phyloP scores from a whole-genome alignment of 345 rosid species.

The Bretschneidera sinensis region DNA sequence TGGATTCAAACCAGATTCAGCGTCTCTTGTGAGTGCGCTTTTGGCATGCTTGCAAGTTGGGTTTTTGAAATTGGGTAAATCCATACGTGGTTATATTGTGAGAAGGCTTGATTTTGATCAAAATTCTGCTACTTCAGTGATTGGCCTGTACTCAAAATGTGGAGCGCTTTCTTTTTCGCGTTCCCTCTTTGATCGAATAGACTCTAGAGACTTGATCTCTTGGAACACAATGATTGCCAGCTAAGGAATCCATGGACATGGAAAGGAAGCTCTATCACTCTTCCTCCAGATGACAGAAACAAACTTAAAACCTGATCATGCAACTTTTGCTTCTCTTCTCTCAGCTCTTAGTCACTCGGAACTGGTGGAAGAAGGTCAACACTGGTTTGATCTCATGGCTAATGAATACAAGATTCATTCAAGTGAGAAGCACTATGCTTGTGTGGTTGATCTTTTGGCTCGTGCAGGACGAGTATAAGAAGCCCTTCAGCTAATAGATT shows the following conservation, averaged over 20 bases:
- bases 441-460: constrained; percentile 71
- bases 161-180: constrained; percentile 45
- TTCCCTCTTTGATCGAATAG: constrained; percentile 41
- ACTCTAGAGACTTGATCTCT: constrained; percentile 45
- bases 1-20: constrained; percentile 48
- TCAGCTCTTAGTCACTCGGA: constrained; percentile 76
- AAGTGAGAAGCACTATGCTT: constrained; percentile 55
- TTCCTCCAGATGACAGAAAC: constrained; percentile 48
- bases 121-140: constrained; percentile 46
- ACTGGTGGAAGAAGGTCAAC: constrained; percentile 51
- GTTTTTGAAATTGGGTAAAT: constrained; percentile 49
- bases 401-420: constrained; percentile 43
- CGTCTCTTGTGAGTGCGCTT: constrained; percentile 51
- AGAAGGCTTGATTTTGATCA: constrained; percentile 42
- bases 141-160: constrained; percentile 75
- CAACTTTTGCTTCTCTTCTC: constrained; percentile 66
- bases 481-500: constrained; percentile 47
- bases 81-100: constrained; percentile 45
- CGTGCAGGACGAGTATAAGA: constrained; percentile 66
- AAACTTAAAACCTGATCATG: constrained; percentile 46
- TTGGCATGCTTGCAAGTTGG: constrained; percentile 56
- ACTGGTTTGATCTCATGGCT: constrained; percentile 52
- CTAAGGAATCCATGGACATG: constrained; percentile 66
- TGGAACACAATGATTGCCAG: constrained; percentile 71
- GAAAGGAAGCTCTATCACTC: constrained; percentile 53